Evolutionary conservation across 768 basidiomycete genomes (phyloP), one percentile per base, ranked within the genome.

Genomic region (Panaeolus papilionaceus): DNA sequence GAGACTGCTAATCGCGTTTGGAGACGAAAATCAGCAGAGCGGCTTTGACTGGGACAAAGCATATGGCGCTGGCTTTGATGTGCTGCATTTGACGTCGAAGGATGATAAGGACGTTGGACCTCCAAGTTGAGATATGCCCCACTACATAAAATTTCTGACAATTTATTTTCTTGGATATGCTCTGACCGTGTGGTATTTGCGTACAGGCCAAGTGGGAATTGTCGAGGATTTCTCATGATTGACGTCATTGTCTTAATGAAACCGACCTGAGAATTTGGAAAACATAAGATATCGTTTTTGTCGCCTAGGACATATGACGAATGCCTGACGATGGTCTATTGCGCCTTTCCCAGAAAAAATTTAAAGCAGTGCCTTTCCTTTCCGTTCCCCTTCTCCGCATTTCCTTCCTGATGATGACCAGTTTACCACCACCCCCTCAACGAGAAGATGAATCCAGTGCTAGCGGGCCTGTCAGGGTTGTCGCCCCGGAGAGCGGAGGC

Each of bases 21-120:
- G 92, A 38, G 81, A 83, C 66, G 92, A 94, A 80, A 94, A 94
- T 69, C 87, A 90, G 49, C 78, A 83, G 68, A 88, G 83, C 67
- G 82, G 86, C 63, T 93, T 93, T 73, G 84, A 92, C 72, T 93
- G 92, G 92, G 84, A 89, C 4, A 77, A 65, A 28, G 78, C 70
- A 16, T 94, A 94, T 73, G 92, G 92, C 10, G 72, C 77, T 49
- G 92, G 92, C 2, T 93, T 81, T 66, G 89, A 93, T 74, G 89
- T 93, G 3, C 72, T 92, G 67, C 86, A 93, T 82, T 83, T 88
- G 45, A 69, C 62, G 12, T 47, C 42, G 26, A 71, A 67, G 45
- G 67, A 68, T 28, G 58, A 3, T 16, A 58, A 7, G 6, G 14
- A 16, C 16, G 28, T 12, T 0, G 54, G 54, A 37, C 54, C 54